phyloP scores from a whole-genome alignment of 495 filamentous ascomycete genomes.

The Daldinia concentrica region DNA sequence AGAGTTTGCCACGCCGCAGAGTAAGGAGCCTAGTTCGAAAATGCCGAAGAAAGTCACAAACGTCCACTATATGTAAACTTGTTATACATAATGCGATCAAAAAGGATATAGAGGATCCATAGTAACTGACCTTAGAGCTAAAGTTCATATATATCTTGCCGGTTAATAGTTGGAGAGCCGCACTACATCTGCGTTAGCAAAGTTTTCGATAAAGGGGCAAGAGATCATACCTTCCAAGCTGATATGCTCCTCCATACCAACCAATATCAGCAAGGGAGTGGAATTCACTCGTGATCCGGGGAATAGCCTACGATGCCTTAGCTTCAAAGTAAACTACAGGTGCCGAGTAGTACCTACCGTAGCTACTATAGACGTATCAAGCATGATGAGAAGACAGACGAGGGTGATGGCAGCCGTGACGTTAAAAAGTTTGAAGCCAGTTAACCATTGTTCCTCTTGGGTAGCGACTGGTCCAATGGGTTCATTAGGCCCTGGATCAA shows the following conservation, averaged over 20 bases:
- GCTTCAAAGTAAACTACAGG: neutral
- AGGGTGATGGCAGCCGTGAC: conserved; percentile 2
- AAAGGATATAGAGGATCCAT: neutral
- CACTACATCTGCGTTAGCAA: neutral
- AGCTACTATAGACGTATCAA: conserved; percentile 11
- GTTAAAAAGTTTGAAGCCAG: conserved; percentile 4
- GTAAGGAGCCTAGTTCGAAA: conserved; percentile 58
- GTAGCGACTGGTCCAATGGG: neutral
- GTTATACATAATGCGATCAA: neutral
- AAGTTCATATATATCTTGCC: neutral
- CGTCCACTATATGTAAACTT: conserved; percentile 38
- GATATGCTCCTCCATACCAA: conserved; percentile 61
- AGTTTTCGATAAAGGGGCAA: neutral
- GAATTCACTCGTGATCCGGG: conserved; percentile 58
- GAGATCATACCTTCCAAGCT: conserved; percentile 33
- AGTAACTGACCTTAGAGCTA: neutral
- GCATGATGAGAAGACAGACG: conserved; percentile 5
- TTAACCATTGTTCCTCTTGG: neutral
- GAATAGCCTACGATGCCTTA: conserved; percentile 44
- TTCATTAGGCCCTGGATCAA: neutral
- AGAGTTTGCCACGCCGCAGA: conserved; percentile 58
- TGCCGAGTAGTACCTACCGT: neutral
- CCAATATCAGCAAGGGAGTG: conserved; percentile 58
- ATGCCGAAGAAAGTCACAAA: conserved; percentile 52
- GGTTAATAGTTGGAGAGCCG: neutral